Evolutionary conservation across 768 basidiomycete genomes (phyloP).

Genomic region (Termitomyces sp.): DNA sequence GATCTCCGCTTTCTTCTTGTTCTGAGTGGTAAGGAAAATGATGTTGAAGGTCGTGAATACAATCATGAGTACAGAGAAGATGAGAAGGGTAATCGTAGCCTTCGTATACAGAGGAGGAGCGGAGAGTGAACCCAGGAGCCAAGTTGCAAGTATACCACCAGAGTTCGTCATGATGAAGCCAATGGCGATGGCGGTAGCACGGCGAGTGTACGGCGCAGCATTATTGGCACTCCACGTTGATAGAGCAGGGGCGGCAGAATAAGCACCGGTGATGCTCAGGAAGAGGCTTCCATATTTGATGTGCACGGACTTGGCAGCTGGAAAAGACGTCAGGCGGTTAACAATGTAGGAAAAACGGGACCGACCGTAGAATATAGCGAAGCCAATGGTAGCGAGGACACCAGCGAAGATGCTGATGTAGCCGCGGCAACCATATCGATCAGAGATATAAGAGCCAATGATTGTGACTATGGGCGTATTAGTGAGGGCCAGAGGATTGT

Average conservation of each 20-base stretch:
- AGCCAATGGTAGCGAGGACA: slow-evolving; percentile 43
- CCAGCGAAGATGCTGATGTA: slow-evolving; percentile 41
- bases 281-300: slow-evolving; percentile 55
- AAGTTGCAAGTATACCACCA: slow-evolving; percentile 59
- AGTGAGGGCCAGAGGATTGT: not conserved
- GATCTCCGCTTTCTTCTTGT: slow-evolving; percentile 39
- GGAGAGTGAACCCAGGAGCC: slow-evolving; percentile 52
- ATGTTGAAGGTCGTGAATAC: slow-evolving; percentile 35
- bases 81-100: slow-evolving; percentile 41
- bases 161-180: slow-evolving; percentile 56
- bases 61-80: slow-evolving; percentile 36
- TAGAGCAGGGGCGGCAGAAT: slow-evolving; percentile 49
- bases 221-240: slow-evolving; percentile 64
- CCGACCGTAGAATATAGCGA: slow-evolving; percentile 53
- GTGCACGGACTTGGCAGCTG: slow-evolving; percentile 32
- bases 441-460: slow-evolving; percentile 45
- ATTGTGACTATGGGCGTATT: slow-evolving; percentile 25
- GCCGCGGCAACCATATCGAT: slow-evolving; percentile 49
- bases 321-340: not conserved
- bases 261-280: slow-evolving; percentile 49
- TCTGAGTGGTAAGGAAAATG: slow-evolving; percentile 38
- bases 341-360: not conserved
- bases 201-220: slow-evolving; percentile 48
- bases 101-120: slow-evolving; percentile 45
- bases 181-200: slow-evolving; percentile 59